phyloP scores from a whole-genome alignment of 352 stramenopile species.

The Albugo laibachii region DNA sequence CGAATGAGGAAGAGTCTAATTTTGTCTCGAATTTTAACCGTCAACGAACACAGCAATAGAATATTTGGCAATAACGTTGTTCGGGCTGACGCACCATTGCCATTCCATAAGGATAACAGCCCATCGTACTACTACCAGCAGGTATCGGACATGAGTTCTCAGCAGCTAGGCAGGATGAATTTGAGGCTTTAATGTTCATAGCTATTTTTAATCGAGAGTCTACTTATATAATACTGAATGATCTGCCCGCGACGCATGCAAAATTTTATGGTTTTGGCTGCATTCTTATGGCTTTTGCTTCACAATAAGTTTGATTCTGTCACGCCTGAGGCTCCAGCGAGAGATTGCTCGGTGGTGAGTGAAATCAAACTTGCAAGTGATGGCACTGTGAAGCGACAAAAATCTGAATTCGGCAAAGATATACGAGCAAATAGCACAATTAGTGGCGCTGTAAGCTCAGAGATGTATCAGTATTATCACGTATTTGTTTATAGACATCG shows the following conservation, averaged over 20 bases:
- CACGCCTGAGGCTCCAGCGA: too few species aligned
- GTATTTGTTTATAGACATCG: constrained; percentile 51
- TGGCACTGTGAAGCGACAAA: constrained; percentile 35
- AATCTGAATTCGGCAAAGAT: constrained; percentile 22
- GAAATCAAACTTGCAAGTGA: constrained; percentile 56
- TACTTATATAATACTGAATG: neutral
- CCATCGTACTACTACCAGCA: too few species aligned
- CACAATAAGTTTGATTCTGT: too few species aligned
- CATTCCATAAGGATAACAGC: too few species aligned
- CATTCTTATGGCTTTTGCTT: constrained; percentile 8
- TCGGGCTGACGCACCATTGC: neutral
- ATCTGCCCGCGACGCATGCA: neutral
- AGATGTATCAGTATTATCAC: constrained; percentile 51
- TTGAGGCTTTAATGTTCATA: too few species aligned
- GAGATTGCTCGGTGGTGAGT: constrained; percentile 1
- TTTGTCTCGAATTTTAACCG: neutral
- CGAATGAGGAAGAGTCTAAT: neutral
- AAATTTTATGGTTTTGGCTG: too few species aligned
- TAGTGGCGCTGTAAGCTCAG: constrained; percentile 25
- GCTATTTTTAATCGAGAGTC: neutral
- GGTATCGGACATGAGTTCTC: too few species aligned
- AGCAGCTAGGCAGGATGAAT: too few species aligned
- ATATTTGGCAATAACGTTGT: neutral
- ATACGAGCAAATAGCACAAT: constrained; percentile 44
- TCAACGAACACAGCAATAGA: neutral